Percentiles rank a stretch among this genome's conserved stretches.
Evolutionary conservation across 23 red algal species (phyloP).

Genomic region (Gracilaria domingensis): DNA sequence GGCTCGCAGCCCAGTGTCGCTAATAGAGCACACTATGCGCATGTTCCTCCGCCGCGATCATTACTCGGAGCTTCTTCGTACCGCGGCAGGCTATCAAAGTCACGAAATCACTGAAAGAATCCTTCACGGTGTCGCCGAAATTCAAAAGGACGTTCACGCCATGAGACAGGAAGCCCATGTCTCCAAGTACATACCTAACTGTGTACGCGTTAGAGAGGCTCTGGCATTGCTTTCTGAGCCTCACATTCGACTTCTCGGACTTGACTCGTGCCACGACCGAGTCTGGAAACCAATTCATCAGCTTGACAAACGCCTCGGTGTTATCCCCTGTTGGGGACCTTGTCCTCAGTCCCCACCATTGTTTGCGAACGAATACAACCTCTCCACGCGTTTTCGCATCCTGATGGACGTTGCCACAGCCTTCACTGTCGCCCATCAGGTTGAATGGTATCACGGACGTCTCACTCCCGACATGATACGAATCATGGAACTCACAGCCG

Average conservation of each 20-base stretch:
- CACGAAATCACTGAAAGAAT: background rate
- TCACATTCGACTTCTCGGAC: background rate
- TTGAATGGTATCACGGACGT: slow-evolving; percentile 1
- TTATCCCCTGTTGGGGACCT: background rate
- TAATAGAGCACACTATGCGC: background rate
- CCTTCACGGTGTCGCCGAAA: background rate
- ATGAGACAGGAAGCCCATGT: background rate
- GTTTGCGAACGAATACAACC: background rate
- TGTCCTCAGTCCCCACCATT: background rate
- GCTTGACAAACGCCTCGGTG: background rate
- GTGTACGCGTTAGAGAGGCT: background rate
- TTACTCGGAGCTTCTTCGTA: background rate
- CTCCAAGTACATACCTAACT: background rate
- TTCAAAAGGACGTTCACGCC: background rate
- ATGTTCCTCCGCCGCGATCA: background rate
- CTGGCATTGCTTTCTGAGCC: background rate
- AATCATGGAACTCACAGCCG: background rate
- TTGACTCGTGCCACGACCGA: background rate
- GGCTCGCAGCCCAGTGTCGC: background rate
- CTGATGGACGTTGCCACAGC: slow-evolving; percentile 14
- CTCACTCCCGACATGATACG: slow-evolving; percentile 18
- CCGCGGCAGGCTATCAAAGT: background rate
- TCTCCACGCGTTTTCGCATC: background rate
- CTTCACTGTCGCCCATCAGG: background rate
- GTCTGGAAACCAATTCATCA: background rate